A percentile compares a stretch with the other conserved stretches of the same genome.
These are phyloP conservation scores for Climacium dendroides DNA, from an alignment of 225 moss, liverwort and hornwort species.

Conservation along the genomic window DNA sequence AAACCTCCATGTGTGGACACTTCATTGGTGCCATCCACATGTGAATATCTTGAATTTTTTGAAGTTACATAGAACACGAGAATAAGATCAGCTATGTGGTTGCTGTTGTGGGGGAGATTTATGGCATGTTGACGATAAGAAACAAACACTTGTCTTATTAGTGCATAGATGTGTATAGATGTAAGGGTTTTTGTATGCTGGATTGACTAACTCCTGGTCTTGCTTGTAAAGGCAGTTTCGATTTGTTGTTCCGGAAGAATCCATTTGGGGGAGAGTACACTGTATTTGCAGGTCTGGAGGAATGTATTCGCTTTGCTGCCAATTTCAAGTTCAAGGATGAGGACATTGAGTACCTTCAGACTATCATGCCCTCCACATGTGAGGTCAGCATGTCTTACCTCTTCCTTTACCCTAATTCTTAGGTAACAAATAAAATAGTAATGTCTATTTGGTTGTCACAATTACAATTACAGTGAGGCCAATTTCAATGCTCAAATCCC, in stretches of 20 bases:
- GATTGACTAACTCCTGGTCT: background rate
- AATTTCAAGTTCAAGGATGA: constrained; percentile 61
- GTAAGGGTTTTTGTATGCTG: background rate
- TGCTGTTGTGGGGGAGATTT: background rate
- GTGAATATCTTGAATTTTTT: background rate
- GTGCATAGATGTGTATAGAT: background rate
- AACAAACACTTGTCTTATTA: background rate
- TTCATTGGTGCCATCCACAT: background rate
- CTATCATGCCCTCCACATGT: constrained; percentile 62
- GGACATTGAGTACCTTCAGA: constrained; percentile 52
- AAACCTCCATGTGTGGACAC: background rate
- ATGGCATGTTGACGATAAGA: background rate
- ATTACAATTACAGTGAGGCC: background rate
- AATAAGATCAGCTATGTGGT: background rate
- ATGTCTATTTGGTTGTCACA: background rate
- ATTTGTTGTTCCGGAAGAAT: constrained; percentile 83
- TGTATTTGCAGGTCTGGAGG: constrained; percentile 89
- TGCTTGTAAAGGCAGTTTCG: constrained; percentile 44
- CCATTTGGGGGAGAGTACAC: constrained; percentile 94
- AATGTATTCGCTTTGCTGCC: constrained; percentile 86
- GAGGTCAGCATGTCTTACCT: constrained; percentile 36
- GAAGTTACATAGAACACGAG: background rate
- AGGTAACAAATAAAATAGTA: background rate
- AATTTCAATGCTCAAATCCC: background rate
- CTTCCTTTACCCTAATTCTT: background rate